Conservation (phyloP, 2,329 filamentous ascomycete genomes). For the Ceratocystis eucalypticola region DNA sequence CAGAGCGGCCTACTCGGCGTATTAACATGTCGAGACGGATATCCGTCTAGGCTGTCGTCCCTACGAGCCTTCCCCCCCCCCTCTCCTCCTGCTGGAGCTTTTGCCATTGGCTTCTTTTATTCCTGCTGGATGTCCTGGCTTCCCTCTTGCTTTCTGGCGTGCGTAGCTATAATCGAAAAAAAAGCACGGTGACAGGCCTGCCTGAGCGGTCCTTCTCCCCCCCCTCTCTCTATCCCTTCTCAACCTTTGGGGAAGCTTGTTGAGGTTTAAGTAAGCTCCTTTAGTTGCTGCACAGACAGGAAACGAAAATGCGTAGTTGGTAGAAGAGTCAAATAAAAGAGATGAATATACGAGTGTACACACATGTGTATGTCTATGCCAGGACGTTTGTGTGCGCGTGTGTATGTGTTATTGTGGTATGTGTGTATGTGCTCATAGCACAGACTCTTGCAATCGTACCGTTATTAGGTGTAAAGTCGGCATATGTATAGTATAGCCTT, state of each 20-base stretch:
- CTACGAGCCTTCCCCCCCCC: too few relatives aligned
- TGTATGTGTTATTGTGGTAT: too few relatives aligned
- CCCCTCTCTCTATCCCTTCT: neutral
- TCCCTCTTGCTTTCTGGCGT: neutral
- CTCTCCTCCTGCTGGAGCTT: too few relatives aligned
- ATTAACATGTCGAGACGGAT: neutral
- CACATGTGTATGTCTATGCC: neutral
- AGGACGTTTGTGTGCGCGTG: neutral
- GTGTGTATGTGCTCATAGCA: too few relatives aligned
- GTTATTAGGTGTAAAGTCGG: neutral
- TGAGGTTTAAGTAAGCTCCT: neutral
- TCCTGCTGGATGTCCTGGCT: neutral
- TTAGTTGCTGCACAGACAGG: neutral
- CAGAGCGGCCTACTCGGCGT: neutral
- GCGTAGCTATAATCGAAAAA: too few relatives aligned
- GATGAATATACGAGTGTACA: neutral
- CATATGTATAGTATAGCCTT: neutral
- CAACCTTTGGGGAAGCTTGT: neutral
- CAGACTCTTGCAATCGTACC: too few relatives aligned
- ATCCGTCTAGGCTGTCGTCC: neutral
- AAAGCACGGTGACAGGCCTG: neutral
- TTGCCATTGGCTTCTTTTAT: too few relatives aligned
- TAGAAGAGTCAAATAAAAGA: too few relatives aligned
- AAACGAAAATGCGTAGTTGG: neutral
- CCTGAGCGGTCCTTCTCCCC: neutral